A percentile compares a stretch with the other conserved stretches of the same genome.
Evolutionary conservation across 1,139 yeast species (phyloP).

Genomic region (Debaryomyces subglobosus): DNA sequence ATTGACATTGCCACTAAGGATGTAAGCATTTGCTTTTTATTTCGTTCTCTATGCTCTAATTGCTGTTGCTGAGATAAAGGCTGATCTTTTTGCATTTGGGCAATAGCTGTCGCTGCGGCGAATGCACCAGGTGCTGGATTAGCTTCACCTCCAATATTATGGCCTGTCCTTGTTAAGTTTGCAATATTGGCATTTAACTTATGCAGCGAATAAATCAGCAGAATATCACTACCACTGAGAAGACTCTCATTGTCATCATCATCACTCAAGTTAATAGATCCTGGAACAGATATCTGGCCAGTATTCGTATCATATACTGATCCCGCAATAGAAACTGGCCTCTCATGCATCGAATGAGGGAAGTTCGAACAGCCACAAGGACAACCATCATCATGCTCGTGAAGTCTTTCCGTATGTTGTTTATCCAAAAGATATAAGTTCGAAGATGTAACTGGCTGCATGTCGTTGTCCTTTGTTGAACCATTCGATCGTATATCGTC

Average conservation of each 20-base stretch:
- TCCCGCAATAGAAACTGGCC: constrained; percentile 68
- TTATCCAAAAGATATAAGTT: constrained; percentile 20
- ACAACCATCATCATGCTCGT: constrained; percentile 51
- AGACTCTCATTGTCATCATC: constrained; percentile 45
- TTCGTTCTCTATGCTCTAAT: constrained; percentile 31
- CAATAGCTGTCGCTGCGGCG: constrained; percentile 74
- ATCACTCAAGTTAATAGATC: constrained; percentile 50
- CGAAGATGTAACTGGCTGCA: constrained; percentile 16
- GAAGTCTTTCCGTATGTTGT: constrained; percentile 17
- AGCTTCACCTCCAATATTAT: constrained; percentile 43
- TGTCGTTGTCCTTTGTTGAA: not conserved
- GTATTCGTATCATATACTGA: constrained; percentile 43
- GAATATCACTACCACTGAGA: constrained; percentile 34
- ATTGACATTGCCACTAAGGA: constrained; percentile 71
- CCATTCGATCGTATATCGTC: not conserved
- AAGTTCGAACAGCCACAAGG: constrained; percentile 56
- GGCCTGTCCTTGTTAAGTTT: constrained; percentile 12
- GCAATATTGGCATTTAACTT: constrained; percentile 12
- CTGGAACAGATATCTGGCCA: constrained; percentile 33
- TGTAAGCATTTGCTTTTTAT: constrained; percentile 57
- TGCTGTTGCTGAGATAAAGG: constrained; percentile 24
- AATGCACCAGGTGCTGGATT: constrained; percentile 76
- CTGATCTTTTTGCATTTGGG: constrained; percentile 50
- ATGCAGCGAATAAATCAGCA: constrained; percentile 15
- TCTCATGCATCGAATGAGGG: constrained; percentile 59